phyloP scores from a whole-genome alignment of 441 rosid species.

The Pelargonium fulgidum region DNA sequence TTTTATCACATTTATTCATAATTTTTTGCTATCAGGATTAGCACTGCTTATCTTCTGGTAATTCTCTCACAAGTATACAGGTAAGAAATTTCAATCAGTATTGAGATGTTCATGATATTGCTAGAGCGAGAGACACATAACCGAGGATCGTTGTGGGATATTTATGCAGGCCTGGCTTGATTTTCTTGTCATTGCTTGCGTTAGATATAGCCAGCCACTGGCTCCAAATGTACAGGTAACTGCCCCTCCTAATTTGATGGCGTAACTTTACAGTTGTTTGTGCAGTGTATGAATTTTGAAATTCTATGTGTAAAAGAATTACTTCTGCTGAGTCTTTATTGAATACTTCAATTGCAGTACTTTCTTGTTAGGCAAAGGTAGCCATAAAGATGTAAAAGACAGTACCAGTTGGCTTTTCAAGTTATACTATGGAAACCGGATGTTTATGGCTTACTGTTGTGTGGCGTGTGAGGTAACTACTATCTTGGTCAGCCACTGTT shows the following conservation, averaged over 20 bases:
- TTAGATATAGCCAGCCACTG: conserved; percentile 91
- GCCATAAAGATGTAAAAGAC: conserved; percentile 95
- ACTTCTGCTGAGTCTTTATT: conserved; percentile 15
- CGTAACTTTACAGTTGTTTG: background rate
- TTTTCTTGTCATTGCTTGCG: conserved; percentile 78
- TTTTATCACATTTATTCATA: background rate
- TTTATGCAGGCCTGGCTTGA: conserved; percentile 76
- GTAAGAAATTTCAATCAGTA: conserved; percentile 29
- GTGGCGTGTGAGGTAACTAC: conserved; percentile 81
- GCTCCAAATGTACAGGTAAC: conserved; percentile 96
- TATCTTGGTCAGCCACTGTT: background rate
- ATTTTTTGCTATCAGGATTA: conserved; percentile 49
- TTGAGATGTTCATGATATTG: conserved; percentile 12
- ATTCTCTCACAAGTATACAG: conserved; percentile 89
- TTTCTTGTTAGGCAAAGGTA: conserved; percentile 74
- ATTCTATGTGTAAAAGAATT: background rate
- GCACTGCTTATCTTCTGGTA: conserved; percentile 91
- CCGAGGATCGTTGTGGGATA: conserved; percentile 11
- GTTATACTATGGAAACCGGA: conserved; percentile 87
- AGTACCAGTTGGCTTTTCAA: conserved; percentile 88
- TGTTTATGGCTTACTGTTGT: conserved; percentile 91
- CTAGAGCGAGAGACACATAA: background rate
- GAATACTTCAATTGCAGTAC: conserved; percentile 48
- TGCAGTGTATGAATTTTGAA: conserved; percentile 10
- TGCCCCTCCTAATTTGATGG: background rate